Evolutionary conservation across 202 grass and related monocot genomes (phyloP).

Genomic region (Panicum virgatum): DNA sequence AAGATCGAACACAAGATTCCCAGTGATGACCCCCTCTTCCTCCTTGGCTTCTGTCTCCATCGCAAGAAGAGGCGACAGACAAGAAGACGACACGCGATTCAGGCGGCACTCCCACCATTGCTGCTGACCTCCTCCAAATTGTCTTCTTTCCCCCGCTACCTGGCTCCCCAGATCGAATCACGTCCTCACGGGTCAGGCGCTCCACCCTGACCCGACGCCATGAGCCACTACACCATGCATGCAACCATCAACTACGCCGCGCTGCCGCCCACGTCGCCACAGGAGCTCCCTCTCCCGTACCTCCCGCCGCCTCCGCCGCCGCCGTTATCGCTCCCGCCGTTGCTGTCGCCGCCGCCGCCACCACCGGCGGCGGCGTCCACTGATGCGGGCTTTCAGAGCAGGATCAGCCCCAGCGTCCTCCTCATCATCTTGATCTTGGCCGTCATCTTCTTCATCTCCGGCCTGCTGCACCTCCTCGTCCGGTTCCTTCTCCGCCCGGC

Average conservation of each 20-base stretch:
- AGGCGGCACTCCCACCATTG: conserved; percentile 32
- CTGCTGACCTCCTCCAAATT: conserved; percentile 10
- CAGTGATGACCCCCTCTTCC: conserved; percentile 30
- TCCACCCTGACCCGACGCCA: background rate
- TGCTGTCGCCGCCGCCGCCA: background rate
- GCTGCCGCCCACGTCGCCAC: conserved; percentile 28
- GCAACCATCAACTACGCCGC: conserved; percentile 33
- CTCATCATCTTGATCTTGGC: conserved; percentile 85
- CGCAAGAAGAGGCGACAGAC: background rate
- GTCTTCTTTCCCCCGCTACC: background rate
- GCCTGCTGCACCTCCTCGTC: conserved; percentile 80
- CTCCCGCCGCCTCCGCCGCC: conserved; percentile 41
- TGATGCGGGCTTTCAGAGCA: conserved; percentile 49
- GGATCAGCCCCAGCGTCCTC: conserved; percentile 83
- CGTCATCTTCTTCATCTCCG: conserved; percentile 87
- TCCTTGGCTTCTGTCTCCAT: conserved; percentile 11
- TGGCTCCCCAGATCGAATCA: conserved; percentile 25
- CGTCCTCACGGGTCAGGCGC: conserved; percentile 18
- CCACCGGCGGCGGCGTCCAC: background rate
- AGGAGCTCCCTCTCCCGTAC: conserved; percentile 49
- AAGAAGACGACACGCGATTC: conserved; percentile 20
- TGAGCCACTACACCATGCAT: conserved; percentile 44
- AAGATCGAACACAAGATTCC: background rate
- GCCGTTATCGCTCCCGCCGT: background rate
- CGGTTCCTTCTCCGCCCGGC: conserved; percentile 58